Conservation (phyloP, 2,329 filamentous ascomycete species). For the Pezicula carpinea region DNA sequence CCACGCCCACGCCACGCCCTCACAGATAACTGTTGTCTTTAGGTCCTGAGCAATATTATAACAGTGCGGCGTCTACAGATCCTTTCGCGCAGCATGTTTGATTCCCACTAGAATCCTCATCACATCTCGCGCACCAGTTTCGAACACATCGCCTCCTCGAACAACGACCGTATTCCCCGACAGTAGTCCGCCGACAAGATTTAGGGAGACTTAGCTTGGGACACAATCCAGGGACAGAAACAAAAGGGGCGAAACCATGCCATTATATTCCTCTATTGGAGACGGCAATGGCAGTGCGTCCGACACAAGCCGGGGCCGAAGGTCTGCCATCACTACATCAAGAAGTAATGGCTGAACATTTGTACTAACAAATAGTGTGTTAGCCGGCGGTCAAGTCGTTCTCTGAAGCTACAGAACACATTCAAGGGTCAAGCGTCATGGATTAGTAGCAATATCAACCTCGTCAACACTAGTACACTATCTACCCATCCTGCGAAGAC, state of each 20-base stretch:
- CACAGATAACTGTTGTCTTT: no score
- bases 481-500: slow-evolving; percentile 3
- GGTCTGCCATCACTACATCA: slow-evolving; percentile 10
- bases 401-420: slow-evolving; percentile 63
- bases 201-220: no score
- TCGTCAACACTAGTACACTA: slow-evolving; percentile 85
- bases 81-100: no score
- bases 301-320: slow-evolving; percentile 21
- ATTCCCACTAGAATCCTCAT: no score
- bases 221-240: background rate
- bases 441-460: slow-evolving; percentile 87
- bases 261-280: slow-evolving; percentile 23
- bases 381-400: slow-evolving; percentile 22
- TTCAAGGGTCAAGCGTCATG: slow-evolving; percentile 73
- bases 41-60: no score
- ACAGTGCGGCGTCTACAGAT: no score
- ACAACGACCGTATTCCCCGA: no score
- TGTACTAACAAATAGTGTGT: background rate
- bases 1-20: no score
- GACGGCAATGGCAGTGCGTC: slow-evolving; percentile 16
- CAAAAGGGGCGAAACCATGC: slow-evolving; percentile 12
- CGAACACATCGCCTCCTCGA: no score
- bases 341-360: slow-evolving; percentile 3
- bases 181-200: no score
- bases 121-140: no score